Evolutionary conservation across 1,284 basidiomycete genomes (phyloP).

Genomic region (Pseudozyma hubeiensis): DNA sequence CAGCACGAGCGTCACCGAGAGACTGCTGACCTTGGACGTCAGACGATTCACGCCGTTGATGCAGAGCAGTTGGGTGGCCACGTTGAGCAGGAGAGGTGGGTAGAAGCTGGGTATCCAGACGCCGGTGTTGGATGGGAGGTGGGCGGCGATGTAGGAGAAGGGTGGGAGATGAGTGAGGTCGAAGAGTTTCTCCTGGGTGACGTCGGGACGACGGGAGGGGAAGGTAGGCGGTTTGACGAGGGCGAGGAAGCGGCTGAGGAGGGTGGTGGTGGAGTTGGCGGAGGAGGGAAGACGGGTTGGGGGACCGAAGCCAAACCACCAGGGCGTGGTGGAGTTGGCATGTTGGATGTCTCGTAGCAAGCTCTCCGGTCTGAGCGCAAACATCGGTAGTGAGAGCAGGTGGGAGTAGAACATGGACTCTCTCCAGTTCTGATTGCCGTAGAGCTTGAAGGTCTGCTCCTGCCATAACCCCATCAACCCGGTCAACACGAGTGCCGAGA

Average conservation of each 20-base stretch:
- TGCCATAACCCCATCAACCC: constrained; percentile 87
- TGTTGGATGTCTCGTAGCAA: constrained; percentile 29
- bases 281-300: neutral
- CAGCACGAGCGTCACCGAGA: constrained; percentile 75
- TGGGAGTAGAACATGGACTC: constrained; percentile 87
- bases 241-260: neutral
- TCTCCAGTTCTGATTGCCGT: constrained; percentile 80
- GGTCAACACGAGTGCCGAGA: constrained; percentile 81
- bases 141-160: constrained; percentile 9
- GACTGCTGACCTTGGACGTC: constrained; percentile 78
- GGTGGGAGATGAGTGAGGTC: constrained; percentile 43
- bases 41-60: constrained; percentile 90
- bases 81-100: constrained; percentile 77
- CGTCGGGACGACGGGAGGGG: neutral
- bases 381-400: constrained; percentile 79
- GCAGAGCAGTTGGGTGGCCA: constrained; percentile 86
- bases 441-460: constrained; percentile 80
- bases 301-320: constrained; percentile 50
- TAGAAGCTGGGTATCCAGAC: constrained; percentile 75
- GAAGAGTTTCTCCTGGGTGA: constrained; percentile 45
- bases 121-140: constrained; percentile 12
- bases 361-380: constrained; percentile 66
- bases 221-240: constrained; percentile 3
- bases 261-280: neutral
- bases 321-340: constrained; percentile 52